Conservation (phyloP, 2,329 filamentous ascomycete genomes). For the Beauveria rudraprayagi region DNA sequence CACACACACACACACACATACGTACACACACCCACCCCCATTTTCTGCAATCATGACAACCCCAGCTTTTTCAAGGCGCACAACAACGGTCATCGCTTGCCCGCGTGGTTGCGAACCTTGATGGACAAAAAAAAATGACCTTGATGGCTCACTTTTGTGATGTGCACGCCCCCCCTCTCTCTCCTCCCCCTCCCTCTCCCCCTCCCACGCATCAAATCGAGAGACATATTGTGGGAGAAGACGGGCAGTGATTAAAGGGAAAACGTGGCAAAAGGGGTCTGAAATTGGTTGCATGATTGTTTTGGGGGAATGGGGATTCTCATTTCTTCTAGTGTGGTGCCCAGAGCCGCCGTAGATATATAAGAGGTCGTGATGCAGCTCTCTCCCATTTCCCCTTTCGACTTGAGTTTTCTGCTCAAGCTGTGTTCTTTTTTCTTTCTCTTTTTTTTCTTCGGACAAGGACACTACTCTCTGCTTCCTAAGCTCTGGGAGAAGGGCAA, state of each 20-base stretch:
- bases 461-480: background rate
- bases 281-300: background rate
- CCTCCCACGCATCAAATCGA: background rate
- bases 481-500: too few species aligned
- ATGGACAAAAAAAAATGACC: background rate
- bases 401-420: background rate
- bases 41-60: background rate
- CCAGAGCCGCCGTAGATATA: background rate
- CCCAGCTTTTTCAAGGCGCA: background rate
- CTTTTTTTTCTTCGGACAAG: background rate
- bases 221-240: background rate
- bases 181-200: background rate
- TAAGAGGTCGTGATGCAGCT: background rate
- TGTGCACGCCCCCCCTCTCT: background rate
- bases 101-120: background rate
- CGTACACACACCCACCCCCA: too few species aligned
- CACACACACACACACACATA: too few species aligned
- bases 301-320: too few species aligned
- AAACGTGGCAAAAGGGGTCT: background rate
- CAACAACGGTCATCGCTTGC: background rate
- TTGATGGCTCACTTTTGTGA: slow-evolving; percentile 1
- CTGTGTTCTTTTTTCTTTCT: background rate
- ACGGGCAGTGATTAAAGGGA: background rate
- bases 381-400: background rate
- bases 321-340: background rate